Evolutionary conservation across 352 stramenopile species (phyloP).

Genomic region (Globisporangium solare): DNA sequence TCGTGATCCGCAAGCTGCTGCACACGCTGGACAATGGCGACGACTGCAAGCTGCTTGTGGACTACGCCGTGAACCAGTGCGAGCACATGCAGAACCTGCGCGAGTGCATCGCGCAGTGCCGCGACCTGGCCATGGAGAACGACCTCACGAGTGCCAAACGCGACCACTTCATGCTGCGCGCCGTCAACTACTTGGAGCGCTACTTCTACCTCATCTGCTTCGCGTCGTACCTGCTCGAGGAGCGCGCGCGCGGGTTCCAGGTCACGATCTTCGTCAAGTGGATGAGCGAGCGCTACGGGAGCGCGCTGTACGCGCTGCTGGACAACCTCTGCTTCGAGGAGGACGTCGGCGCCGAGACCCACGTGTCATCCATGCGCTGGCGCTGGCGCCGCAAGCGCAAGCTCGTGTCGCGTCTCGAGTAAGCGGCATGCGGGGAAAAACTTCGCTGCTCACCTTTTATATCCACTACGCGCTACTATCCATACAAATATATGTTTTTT

Average conservation of each 20-base stretch:
- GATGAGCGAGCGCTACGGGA: conserved; percentile 83
- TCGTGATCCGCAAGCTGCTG: conserved; percentile 71
- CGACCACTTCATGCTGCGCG: conserved; percentile 78
- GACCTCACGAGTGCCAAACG: conserved; percentile 62
- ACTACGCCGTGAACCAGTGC: conserved; percentile 72
- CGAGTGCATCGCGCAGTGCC: conserved; percentile 78
- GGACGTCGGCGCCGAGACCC: conserved; percentile 69
- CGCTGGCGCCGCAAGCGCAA: conserved; percentile 86
- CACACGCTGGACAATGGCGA: conserved; percentile 67
- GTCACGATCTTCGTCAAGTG: conserved; percentile 66
- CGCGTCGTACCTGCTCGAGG: conserved; percentile 78
- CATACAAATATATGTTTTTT: no score
- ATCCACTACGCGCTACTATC: no score
- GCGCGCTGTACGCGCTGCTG: conserved; percentile 77
- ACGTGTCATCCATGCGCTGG: conserved; percentile 84
- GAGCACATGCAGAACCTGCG: conserved; percentile 84
- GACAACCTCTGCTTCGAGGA: conserved; percentile 87
- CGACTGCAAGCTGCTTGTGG: conserved; percentile 56
- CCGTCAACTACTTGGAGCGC: conserved; percentile 86
- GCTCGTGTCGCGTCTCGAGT: conserved; percentile 76
- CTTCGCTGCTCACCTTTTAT: no score
- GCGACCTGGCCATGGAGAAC: conserved; percentile 68
- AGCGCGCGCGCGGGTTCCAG: conserved; percentile 48
- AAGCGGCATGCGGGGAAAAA: no score
- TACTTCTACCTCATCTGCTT: conserved; percentile 91